These are phyloP conservation scores for Arthrinium phaeospermum DNA, from an alignment of 2,329 filamentous ascomycete genomes.

Conservation along the genomic window DNA sequence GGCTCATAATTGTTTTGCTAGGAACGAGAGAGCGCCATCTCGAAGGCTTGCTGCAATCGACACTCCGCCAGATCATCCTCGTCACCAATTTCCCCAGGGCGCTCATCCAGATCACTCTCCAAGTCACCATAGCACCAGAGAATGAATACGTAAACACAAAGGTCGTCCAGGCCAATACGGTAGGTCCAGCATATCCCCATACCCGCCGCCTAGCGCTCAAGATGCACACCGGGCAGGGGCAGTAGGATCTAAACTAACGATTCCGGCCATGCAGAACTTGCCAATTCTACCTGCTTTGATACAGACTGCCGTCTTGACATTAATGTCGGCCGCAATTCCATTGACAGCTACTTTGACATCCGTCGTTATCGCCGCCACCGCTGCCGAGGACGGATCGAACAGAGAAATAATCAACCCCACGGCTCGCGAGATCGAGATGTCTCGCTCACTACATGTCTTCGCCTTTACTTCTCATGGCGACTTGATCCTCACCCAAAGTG, in stretches of 20 bases:
- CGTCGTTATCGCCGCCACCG: conserved; percentile 64
- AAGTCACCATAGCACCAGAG: conserved; percentile 72
- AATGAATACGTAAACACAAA: conserved; percentile 69
- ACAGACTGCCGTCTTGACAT: conserved; percentile 77
- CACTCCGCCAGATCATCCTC: conserved; percentile 76
- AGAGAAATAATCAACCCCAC: conserved; percentile 65
- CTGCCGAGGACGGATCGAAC: conserved; percentile 44
- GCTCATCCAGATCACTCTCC: conserved; percentile 82
- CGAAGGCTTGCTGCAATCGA: conserved; percentile 75
- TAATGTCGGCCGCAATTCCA: conserved; percentile 83
- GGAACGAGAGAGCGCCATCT: conserved; percentile 81
- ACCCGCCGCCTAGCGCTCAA: not conserved
- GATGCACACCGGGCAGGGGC: not conserved
- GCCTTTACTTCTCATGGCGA: conserved; percentile 78
- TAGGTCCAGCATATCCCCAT: conserved; percentile 44
- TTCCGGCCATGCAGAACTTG: conserved; percentile 63
- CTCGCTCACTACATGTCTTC: conserved; percentile 80
- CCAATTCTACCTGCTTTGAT: conserved; percentile 81
- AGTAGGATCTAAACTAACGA: not conserved
- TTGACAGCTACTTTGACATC: conserved; percentile 75
- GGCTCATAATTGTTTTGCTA: conserved; percentile 35
- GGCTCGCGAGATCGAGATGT: conserved; percentile 63
- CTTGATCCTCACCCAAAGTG: conserved; percentile 79
- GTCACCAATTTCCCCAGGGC: conserved; percentile 77
- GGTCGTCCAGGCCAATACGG: conserved; percentile 63